Evolutionary conservation across 345 rosid genomes (phyloP).

Genomic region (Gossypium arboreum): DNA sequence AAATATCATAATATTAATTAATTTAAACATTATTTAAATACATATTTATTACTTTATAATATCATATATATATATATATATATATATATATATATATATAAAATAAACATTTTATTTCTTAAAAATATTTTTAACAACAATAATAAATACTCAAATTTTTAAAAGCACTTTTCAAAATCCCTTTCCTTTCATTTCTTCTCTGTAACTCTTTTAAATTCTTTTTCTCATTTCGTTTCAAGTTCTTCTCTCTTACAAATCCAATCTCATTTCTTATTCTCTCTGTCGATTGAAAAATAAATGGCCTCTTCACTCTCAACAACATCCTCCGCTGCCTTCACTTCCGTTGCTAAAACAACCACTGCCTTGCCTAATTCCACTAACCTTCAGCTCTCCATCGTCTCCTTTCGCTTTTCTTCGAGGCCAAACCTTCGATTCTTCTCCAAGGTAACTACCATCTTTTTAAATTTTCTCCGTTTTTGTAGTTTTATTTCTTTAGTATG

Average conservation of each 20-base stretch:
- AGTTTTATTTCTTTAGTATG: neutral
- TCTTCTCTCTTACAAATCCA: neutral
- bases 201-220: neutral
- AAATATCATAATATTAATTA: too few species aligned
- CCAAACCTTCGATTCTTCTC: conserved; percentile 43
- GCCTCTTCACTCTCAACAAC: conserved; percentile 47
- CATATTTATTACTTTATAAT: too few species aligned
- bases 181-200: neutral
- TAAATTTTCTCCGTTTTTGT: neutral
- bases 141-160: too few species aligned
- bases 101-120: too few species aligned
- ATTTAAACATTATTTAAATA: too few species aligned
- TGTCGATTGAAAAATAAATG: conserved; percentile 16
- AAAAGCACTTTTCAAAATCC: neutral
- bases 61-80: too few species aligned
- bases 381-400: conserved; percentile 25
- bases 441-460: conserved; percentile 35
- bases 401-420: conserved; percentile 42
- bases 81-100: too few species aligned
- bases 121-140: too few species aligned
- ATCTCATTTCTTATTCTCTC: neutral
- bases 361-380: conserved; percentile 22
- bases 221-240: neutral
- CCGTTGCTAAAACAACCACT: conserved; percentile 31
- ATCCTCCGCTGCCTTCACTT: conserved; percentile 37